These are phyloP conservation scores for Mucor irregularis DNA, from an alignment of 371 early-diverging fungal genomes.

Conservation along the genomic window DNA sequence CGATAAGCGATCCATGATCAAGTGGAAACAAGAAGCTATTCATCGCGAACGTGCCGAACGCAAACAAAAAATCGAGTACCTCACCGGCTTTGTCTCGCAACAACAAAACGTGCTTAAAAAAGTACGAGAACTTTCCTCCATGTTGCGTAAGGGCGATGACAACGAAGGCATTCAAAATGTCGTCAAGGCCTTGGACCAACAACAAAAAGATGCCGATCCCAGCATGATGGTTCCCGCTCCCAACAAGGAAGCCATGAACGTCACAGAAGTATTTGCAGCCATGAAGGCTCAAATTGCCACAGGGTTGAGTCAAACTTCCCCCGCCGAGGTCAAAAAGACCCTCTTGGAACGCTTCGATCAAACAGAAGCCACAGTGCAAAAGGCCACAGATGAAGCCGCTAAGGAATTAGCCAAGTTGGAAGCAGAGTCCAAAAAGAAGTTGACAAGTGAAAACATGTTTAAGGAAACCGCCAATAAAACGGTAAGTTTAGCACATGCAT, in stretches of 20 bases:
- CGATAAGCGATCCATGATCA: conserved; percentile 92
- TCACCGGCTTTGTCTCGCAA: conserved; percentile 58
- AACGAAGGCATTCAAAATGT: conserved; percentile 21
- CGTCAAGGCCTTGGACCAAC: conserved; percentile 3
- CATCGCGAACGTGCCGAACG: conserved; percentile 88
- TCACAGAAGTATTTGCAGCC: conserved; percentile 22
- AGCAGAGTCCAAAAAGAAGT: conserved; percentile 66
- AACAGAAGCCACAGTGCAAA: conserved; percentile 19
- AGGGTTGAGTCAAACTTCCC: conserved; percentile 19
- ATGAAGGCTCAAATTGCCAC: conserved; percentile 29
- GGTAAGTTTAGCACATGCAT: conserved; percentile 30
- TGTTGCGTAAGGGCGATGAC: conserved; percentile 16
- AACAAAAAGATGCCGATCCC: conserved; percentile 10
- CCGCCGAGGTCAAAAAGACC: conserved; percentile 30
- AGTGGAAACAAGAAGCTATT: conserved; percentile 90
- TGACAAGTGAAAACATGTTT: conserved; percentile 80
- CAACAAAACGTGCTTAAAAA: conserved; percentile 56
- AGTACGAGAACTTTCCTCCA: conserved; percentile 35
- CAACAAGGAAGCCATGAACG: background rate
- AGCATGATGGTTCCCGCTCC: conserved; percentile 1
- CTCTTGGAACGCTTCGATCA: conserved; percentile 17
- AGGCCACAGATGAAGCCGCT: conserved; percentile 38
- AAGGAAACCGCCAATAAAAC: conserved; percentile 77
- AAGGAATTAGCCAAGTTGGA: conserved; percentile 59
- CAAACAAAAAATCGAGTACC: conserved; percentile 65